Evolutionary conservation across 306 rosid genomes (phyloP), one percentile per base, ranked within the genome.

Genomic region (Vigna trinervia): DNA sequence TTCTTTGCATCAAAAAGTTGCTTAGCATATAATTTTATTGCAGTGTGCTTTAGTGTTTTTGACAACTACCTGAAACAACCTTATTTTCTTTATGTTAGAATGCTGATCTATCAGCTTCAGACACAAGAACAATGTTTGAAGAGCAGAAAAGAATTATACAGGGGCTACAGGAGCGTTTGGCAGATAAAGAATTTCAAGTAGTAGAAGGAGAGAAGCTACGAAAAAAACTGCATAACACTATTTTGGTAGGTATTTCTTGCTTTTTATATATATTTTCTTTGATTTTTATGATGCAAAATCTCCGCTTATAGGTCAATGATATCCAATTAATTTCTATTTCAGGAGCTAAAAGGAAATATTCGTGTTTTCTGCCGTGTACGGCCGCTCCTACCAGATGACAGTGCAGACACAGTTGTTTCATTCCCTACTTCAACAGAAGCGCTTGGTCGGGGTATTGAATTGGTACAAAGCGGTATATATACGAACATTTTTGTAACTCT

Each of bases 261-360:
- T 41, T 45, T 12, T 6, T 36, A 19, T 19, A 10, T 11, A 3
- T 15, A 8, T 64, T 67, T 11, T 45, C 15, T 45, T 2, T 68
- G 12, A 12, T 22, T 6, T 5, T 45, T 23, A 7, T 22, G 23
- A 45, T 45, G 9, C 45, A 53, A 22, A 17, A 12, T 59, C 63
- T 48, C 41, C 50, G 2, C 65, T 71, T 28, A 34, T 34, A 45
- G 23, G 53, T 57, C 12, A 66, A 64, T 63, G 41, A 48, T 60
- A 73, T 19, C 77, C 41, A 52, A 58, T 66, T 71, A 11, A 54
- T 76, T 39, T 86, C 66, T 56, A 14, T 11, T 70, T 20, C 30
- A 96, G 98, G 99, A 96, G 80, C 75, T 96, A 7, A 96, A 96
- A 87, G 99, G 99, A 57, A 96, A 96, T 75, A 96, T 96, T 69